Evolutionary conservation across 1,284 basidiomycete genomes (phyloP), one percentile per base, ranked within the genome.

Genomic region (Microbotryum scabiosae): DNA sequence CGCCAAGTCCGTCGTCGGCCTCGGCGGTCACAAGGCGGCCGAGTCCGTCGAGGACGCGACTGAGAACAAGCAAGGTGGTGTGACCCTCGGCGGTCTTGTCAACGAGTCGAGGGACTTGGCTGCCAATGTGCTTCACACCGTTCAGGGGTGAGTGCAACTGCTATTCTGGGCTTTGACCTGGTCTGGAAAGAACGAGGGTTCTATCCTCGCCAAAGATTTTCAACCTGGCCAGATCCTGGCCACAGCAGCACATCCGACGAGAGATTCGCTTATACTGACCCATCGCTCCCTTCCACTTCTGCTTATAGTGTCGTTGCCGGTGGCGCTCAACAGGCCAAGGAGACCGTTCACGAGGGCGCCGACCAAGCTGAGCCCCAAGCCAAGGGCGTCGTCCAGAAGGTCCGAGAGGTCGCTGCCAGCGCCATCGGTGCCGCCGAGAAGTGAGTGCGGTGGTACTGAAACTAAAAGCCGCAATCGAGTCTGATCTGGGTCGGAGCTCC

Each of bases 301-400:
- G 5, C 2, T 9, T 36, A 28, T 49, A 63, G 66, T 23, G 56
- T 66, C 45, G 46, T 68, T 54, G 61, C 41, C 1, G 52, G 57
- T 5, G 60, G 54, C 16, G 56, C 57, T 5, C 62, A 63, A 47
- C 60, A 66, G 64, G 51, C 66, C 7, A 57, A 68, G 60, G 64
- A 63, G 18, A 64, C 63, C 6, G 59, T 60, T 1, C 36, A 41
- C 6, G 66, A 68, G 23, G 66, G 56, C 18, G 53, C 46, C 14
- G 60, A 59, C 18, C 50, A 54, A 47, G 58, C 60, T 12, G 12
- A 54, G 28, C 45, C 43, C 5, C 48, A 59, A 46, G 53, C 62
- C 23, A 36, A 56, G 28, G 67, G 67, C 36, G 59, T 61, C 58
- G 64, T 68, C 41, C 60, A 56, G 23, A 28, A 61, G 45, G 64